phyloP scores from a whole-genome alignment of 306 rosid genomes.

The Crataegus laevigata region DNA sequence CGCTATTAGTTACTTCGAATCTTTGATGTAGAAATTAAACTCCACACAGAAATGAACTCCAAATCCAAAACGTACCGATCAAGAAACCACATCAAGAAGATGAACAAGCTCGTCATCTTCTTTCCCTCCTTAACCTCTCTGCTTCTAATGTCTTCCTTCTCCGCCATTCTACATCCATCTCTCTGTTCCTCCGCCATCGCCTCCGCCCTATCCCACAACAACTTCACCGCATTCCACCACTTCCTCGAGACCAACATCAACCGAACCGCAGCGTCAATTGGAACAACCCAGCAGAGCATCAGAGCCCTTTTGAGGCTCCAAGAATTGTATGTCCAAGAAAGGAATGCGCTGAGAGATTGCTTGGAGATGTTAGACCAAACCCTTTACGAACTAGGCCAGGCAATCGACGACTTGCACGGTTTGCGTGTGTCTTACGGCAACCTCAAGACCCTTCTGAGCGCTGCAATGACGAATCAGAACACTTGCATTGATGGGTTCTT shows the following conservation, averaged over 20 bases:
- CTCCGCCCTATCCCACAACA: background rate
- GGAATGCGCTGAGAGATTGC: background rate
- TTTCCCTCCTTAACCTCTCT: background rate
- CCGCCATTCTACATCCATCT: background rate
- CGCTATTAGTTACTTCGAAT: too few species aligned
- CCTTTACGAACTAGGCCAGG: background rate
- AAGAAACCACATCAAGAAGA: background rate
- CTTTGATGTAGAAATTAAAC: too few species aligned
- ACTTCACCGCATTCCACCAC: background rate
- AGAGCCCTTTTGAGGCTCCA: background rate
- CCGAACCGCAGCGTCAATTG: background rate
- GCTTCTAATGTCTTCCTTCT: background rate
- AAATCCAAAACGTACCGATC: background rate
- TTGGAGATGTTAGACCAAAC: slow-evolving; percentile 2
- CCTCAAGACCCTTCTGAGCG: background rate
- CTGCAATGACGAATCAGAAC: background rate
- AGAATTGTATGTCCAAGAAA: background rate
- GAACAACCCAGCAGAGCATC: background rate
- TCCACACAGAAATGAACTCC: background rate
- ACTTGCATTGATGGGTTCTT: slow-evolving; percentile 2
- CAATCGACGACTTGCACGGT: background rate
- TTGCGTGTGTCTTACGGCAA: background rate
- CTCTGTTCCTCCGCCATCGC: background rate
- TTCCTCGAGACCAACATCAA: background rate
- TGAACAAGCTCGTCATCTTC: background rate